Conservation (phyloP, 139 green algal species). For the Penium margaritaceum region DNA sequence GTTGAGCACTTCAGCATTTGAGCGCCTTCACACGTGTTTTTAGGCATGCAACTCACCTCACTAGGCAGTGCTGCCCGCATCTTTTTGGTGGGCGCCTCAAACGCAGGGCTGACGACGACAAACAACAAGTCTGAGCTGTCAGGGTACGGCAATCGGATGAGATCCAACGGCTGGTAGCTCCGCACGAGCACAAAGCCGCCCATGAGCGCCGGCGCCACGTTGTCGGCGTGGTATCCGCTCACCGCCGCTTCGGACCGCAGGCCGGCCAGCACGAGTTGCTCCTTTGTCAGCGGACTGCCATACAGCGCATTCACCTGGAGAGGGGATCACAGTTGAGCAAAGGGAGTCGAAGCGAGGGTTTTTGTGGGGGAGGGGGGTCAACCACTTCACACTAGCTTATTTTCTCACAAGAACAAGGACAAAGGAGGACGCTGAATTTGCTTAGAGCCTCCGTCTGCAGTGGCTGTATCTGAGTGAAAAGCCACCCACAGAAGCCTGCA, state of each 20-base stretch:
- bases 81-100: conserved; percentile 82
- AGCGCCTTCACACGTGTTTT: too few species aligned
- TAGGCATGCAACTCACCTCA: conserved; percentile 64
- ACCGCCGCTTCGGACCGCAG: conserved; percentile 78
- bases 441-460: too few species aligned
- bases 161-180: conserved; percentile 63
- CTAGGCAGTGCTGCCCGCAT: conserved; percentile 87
- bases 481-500: too few species aligned
- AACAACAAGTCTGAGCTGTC: too few species aligned
- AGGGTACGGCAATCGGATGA: conserved; percentile 53
- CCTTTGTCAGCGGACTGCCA: conserved; percentile 68
- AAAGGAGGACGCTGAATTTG: too few species aligned
- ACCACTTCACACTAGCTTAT: too few species aligned
- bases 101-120: conserved; percentile 85
- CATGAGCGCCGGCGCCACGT: conserved; percentile 82
- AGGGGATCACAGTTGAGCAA: too few species aligned
- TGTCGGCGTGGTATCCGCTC: conserved; percentile 93
- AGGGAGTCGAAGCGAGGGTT: too few species aligned
- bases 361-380: too few species aligned
- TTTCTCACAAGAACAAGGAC: too few species aligned
- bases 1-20: too few species aligned
- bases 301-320: conserved; percentile 84
- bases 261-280: conserved; percentile 70
- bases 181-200: conserved; percentile 88
- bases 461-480: too few species aligned